Conservation (phyloP, 768 basidiomycete genomes). For the Tylopilus rubrobrunneus region DNA sequence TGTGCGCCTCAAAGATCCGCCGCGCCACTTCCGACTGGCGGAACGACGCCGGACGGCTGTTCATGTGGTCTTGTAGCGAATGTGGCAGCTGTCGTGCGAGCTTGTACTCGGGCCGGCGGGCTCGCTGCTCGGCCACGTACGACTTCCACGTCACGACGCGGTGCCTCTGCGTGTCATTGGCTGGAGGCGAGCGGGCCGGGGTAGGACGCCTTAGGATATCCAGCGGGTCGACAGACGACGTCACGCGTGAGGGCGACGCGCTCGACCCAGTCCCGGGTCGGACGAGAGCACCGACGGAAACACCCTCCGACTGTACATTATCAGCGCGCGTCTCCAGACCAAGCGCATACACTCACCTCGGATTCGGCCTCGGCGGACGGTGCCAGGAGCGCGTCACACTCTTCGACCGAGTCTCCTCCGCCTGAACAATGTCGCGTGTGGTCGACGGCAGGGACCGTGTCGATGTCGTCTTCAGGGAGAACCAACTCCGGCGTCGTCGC, state of each 20-base stretch:
- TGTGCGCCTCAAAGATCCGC: slow-evolving; percentile 59
- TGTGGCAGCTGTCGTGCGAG: slow-evolving; percentile 55
- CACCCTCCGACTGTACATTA: slow-evolving; percentile 1
- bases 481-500: slow-evolving; percentile 12
- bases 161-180: slow-evolving; percentile 1
- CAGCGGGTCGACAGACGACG: not conserved
- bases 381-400: slow-evolving; percentile 14
- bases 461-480: slow-evolving; percentile 9
- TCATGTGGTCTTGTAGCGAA: slow-evolving; percentile 62
- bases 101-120: slow-evolving; percentile 21
- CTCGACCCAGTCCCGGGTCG: slow-evolving; percentile 21
- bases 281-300: not conserved
- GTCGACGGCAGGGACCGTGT: not conserved
- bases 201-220: not conserved
- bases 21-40: slow-evolving; percentile 43
- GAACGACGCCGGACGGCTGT: slow-evolving; percentile 41
- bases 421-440: not conserved
- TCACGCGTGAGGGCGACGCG: not conserved
- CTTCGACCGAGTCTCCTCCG: slow-evolving; percentile 14
- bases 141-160: slow-evolving; percentile 24
- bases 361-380: not conserved
- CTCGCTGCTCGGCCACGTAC: slow-evolving; percentile 12
- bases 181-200: not conserved
- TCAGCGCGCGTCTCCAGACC: slow-evolving; percentile 1
- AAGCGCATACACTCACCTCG: slow-evolving; percentile 2